phyloP scores from a whole-genome alignment of 352 stramenopile genomes.

The Chrysophaeum taylorii region DNA sequence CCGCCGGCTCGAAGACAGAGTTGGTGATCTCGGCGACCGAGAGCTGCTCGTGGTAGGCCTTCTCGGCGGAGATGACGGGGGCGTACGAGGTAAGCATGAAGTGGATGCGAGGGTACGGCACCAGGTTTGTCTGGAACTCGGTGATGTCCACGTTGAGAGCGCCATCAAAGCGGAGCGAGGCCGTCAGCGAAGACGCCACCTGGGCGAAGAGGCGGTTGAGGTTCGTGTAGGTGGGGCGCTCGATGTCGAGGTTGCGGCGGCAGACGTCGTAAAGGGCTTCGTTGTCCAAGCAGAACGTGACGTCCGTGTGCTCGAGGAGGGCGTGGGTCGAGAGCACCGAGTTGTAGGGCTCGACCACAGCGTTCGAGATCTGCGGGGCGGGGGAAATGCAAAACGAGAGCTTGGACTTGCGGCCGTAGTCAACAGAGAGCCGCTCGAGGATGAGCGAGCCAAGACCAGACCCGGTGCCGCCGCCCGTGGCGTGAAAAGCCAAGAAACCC shows the following conservation, averaged over 20 bases:
- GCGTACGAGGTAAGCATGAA: slow-evolving; percentile 98
- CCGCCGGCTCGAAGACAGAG: slow-evolving; percentile 88
- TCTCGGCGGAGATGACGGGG: slow-evolving; percentile 92
- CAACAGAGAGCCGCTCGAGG: slow-evolving; percentile 86
- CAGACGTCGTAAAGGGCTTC: slow-evolving; percentile 96
- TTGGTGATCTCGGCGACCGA: slow-evolving; percentile 97
- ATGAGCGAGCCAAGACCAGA: slow-evolving; percentile 90
- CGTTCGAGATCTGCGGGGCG: slow-evolving; percentile 86
- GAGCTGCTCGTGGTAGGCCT: slow-evolving; percentile 92
- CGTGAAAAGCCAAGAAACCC: slow-evolving; percentile 94
- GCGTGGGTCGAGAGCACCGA: slow-evolving; percentile 85
- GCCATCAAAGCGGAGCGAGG: slow-evolving; percentile 94
- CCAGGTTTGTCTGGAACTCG: slow-evolving; percentile 99
- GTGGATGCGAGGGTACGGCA: slow-evolving; percentile 96
- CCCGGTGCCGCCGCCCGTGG: slow-evolving; percentile 88
- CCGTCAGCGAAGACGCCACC: slow-evolving; percentile 94
- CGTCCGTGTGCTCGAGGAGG: slow-evolving; percentile 92
- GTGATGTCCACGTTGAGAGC: slow-evolving; percentile 96
- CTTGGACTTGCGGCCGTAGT: slow-evolving; percentile 95
- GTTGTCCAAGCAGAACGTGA: slow-evolving; percentile 90
- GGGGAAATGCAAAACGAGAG: slow-evolving; percentile 92
- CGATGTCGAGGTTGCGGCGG: slow-evolving; percentile 87
- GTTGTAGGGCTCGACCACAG: slow-evolving; percentile 97
- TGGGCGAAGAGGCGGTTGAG: slow-evolving; percentile 96
- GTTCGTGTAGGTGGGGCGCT: slow-evolving; percentile 94